Conservation (phyloP, 2,329 filamentous ascomycete genomes). For the Fusarium sp. region DNA sequence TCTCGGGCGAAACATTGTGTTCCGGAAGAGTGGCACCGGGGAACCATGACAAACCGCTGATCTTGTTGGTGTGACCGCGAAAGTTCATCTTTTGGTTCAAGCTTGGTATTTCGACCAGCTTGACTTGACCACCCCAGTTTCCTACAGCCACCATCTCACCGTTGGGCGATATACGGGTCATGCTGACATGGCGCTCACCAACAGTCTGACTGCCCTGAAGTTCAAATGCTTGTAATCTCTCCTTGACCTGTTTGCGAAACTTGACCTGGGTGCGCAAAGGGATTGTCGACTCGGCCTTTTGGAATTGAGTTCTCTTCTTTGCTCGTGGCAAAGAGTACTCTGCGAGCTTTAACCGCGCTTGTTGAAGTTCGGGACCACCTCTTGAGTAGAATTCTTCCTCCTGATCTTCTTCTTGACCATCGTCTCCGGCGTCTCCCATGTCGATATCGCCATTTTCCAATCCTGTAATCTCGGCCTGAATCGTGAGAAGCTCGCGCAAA, state of each 20-base stretch:
- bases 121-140: constrained; percentile 92
- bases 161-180: constrained; percentile 89
- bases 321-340: constrained; percentile 86
- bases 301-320: constrained; percentile 79
- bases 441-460: constrained; percentile 68
- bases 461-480: constrained; percentile 73
- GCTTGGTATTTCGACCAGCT: constrained; percentile 84
- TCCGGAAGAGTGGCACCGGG: constrained; percentile 82
- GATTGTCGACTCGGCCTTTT: constrained; percentile 85
- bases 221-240: constrained; percentile 84
- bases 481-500: constrained; percentile 82
- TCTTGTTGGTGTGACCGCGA: constrained; percentile 87
- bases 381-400: constrained; percentile 97
- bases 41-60: constrained; percentile 91
- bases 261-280: constrained; percentile 91
- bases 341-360: constrained; percentile 83
- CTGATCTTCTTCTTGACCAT: constrained; percentile 76
- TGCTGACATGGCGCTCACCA: constrained; percentile 89
- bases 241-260: constrained; percentile 89
- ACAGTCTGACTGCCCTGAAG: constrained; percentile 94
- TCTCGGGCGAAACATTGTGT: constrained; percentile 76
- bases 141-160: constrained; percentile 87
- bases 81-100: constrained; percentile 81
- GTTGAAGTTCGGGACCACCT: constrained; percentile 78
- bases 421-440: constrained; percentile 70